These are phyloP conservation scores for Magnolia sinica DNA, from an alignment of 164 flowering plant species.

Conservation along the genomic window DNA sequence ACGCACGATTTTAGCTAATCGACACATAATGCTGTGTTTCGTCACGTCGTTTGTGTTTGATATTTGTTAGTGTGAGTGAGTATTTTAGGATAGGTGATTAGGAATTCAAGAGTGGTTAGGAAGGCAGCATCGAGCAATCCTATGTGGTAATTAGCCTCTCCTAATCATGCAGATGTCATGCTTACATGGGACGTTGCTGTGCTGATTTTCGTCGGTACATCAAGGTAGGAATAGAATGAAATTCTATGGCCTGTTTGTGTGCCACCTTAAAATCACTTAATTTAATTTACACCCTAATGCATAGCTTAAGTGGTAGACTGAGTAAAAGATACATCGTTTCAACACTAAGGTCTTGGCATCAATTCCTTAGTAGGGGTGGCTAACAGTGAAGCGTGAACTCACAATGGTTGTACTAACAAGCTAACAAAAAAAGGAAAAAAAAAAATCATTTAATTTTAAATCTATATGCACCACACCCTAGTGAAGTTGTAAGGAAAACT, in stretches of 20 bases:
- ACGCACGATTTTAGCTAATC: neutral
- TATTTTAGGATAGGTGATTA: no score
- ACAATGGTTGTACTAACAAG: no score
- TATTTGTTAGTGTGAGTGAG: neutral
- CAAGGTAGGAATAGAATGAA: neutral
- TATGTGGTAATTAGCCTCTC: neutral
- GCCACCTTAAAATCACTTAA: neutral
- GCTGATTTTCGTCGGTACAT: neutral
- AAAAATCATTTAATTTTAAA: neutral
- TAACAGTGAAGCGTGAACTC: no score
- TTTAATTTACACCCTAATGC: neutral
- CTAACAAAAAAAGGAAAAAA: no score
- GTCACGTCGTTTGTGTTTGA: neutral
- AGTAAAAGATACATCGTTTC: no score
- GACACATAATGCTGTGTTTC: neutral
- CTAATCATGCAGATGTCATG: neutral
- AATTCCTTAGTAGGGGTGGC: no score
- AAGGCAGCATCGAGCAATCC: neutral
- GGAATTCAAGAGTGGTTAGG: neutral
- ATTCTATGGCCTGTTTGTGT: neutral
- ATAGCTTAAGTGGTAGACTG: no score
- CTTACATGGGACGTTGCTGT: neutral
- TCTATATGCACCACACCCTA: neutral
- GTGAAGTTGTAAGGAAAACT: neutral
- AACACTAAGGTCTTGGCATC: no score